Base-by-base conservation (phyloP, 2,329 filamentous ascomycete genomes). In the Fusarium caatingaense region DNA sequence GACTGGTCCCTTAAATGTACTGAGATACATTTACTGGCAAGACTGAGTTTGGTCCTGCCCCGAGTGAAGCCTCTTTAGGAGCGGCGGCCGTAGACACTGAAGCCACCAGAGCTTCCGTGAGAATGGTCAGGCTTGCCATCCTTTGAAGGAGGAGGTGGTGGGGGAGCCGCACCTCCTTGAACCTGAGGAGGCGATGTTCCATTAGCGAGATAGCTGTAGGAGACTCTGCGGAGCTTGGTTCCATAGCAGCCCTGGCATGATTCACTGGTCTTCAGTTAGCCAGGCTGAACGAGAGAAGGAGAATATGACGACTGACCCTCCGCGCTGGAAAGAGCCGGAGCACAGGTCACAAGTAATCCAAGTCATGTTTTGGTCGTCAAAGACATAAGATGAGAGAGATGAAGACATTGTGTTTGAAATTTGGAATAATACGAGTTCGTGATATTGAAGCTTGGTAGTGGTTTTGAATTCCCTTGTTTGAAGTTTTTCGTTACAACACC, bases 321-420 rank as follows among this genome's bases (percentile, higher is more conserved):
- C 48, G 15, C 72, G 68, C 25, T 71, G 66, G 34, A 74, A 74
- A 6, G 72, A 74, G 18, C 72, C 72, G 16, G 60, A 64, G 58
- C 72, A 74, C 18, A 73, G 41, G 58, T 74, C 69, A 34, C 72
- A 74, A 11, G 72, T 74, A 47, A 74, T 74, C 72, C 67, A 74
- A 18, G 71, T 74, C 71, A 74, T 73, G 44, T 64, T 64, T 41
- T 74, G 37, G 15, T 74, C 69, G 49, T 73, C 71, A 56, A 73
- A 74, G 48, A 62, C 55, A 32, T 73, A 73, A 2, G 55, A 49
- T 30, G 67, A 66, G 18, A 69, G 37, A 16, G 64, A 50, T 8
- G 60, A 63, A 21, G 50, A 49, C 71, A 74, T 74, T 20, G n/a
- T 49, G 15, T 21, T 30, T 18, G 25, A 25, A 23, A 30, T 41